Conservation (phyloP, 2,329 filamentous ascomycete species). For the Diaporthe batatas region DNA sequence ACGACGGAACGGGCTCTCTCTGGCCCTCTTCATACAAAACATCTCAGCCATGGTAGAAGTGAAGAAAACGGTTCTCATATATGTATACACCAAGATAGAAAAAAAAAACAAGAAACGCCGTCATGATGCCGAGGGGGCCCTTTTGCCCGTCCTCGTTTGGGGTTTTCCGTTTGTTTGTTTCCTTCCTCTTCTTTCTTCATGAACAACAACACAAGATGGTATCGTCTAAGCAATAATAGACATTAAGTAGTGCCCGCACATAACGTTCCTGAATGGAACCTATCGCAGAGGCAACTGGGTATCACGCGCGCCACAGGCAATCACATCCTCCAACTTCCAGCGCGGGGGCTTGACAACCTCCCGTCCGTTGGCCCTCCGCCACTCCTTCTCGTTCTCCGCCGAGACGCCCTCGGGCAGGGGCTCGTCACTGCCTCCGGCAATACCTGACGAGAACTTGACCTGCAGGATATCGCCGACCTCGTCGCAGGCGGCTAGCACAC, state of each 20-base stretch:
- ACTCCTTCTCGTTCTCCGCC: constrained; percentile 79
- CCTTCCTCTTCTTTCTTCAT: background rate
- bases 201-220: constrained; percentile 17
- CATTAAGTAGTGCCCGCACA: constrained; percentile 40
- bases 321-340: constrained; percentile 87
- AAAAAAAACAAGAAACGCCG: constrained; percentile 30
- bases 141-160: constrained; percentile 21
- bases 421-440: constrained; percentile 87
- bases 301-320: constrained; percentile 80
- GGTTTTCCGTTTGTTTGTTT: background rate
- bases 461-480: constrained; percentile 93
- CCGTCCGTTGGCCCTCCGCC: constrained; percentile 72
- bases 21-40: background rate
- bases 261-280: constrained; percentile 39
- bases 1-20: no score
- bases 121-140: constrained; percentile 29
- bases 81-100: constrained; percentile 32
- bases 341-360: constrained; percentile 81
- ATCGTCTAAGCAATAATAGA: constrained; percentile 40
- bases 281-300: constrained; percentile 79
- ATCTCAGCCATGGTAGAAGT: constrained; percentile 31
- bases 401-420: constrained; percentile 79
- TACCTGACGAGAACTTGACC: constrained; percentile 96
- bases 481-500: constrained; percentile 88
- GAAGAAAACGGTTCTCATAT: constrained; percentile 32